Conservation (phyloP, 164 flowering plant genomes). For the Vitis vinifera region ASM3070453v1 NC_081815.1:16851501-16852000, state of each 20-base stretch:
- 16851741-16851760: constrained; percentile 99
- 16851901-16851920: background rate
- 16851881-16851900: background rate
- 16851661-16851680: constrained; percentile 92
- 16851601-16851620: constrained; percentile 99
- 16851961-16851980: no score
- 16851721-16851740: constrained; percentile 93
- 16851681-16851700: constrained; percentile 80
- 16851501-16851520: constrained; percentile 84
- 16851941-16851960: no score
- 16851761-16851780: constrained; percentile 41
- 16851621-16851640: constrained; percentile 99
- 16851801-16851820: background rate
- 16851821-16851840: background rate
- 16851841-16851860: background rate
- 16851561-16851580: constrained; percentile 98
- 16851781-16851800: background rate
- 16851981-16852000: no score
- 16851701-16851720: constrained; percentile 93
- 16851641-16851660: constrained; percentile 93
- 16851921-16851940: background rate
- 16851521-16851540: constrained; percentile 92
- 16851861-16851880: background rate
- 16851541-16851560: constrained; percentile 97
- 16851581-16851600: constrained; percentile 84